These are phyloP conservation scores for Picea glauca DNA, from an alignment of 75 land plant genomes.

Conservation along the genomic window DNA sequence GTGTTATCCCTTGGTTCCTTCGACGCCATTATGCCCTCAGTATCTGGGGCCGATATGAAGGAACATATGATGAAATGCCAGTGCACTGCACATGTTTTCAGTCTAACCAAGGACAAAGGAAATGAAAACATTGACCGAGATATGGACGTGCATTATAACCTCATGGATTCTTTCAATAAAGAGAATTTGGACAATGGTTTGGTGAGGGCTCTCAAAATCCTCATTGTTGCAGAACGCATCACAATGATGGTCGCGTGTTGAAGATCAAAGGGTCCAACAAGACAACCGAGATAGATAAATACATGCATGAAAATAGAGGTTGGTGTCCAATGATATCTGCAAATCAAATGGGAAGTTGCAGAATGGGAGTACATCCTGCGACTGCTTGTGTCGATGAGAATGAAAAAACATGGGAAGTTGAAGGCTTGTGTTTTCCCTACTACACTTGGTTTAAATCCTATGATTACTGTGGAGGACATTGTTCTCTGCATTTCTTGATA, in stretches of 20 bases:
- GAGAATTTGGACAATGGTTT: conserved; percentile 16
- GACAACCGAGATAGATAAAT: conserved; percentile 33
- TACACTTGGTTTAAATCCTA: conserved; percentile 89
- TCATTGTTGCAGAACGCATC: conserved; percentile 72
- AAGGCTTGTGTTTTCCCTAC: conserved; percentile 67
- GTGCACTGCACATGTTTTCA: conserved; percentile 50
- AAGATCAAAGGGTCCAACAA: conserved; percentile 29
- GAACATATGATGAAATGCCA: conserved; percentile 40
- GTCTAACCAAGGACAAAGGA: conserved; percentile 34
- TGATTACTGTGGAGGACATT: conserved; percentile 81
- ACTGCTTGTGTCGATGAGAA: conserved; percentile 65
- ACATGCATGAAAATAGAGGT: conserved; percentile 26
- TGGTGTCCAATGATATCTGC: conserved; percentile 47
- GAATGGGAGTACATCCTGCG: conserved; percentile 68
- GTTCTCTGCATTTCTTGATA: conserved; percentile 63
- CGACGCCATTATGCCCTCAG: conserved; percentile 39
- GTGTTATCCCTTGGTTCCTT: conserved; percentile 46
- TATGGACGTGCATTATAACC: no score
- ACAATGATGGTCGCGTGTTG: conserved; percentile 37
- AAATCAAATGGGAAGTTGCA: conserved; percentile 90
- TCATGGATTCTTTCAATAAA: no score
- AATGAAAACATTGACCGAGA: no score
- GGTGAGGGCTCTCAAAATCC: conserved; percentile 45
- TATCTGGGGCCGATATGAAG: conserved; percentile 22
- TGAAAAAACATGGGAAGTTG: conserved; percentile 88